These are phyloP conservation scores for Gossypium laxum DNA, from an alignment of 441 rosid genomes.

Conservation along the genomic window DNA sequence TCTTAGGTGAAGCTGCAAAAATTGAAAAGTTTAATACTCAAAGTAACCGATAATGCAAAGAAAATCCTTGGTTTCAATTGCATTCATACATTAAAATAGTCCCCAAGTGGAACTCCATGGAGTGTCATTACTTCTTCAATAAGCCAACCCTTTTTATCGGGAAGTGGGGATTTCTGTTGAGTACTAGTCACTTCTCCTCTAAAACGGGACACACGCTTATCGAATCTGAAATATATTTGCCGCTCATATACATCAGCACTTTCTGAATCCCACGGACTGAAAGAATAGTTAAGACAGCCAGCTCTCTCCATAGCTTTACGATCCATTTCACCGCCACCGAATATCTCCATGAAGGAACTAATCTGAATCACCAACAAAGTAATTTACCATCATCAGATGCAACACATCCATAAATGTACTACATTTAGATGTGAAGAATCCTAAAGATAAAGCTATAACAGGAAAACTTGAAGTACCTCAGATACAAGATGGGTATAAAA, in stretches of 20 bases:
- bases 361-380: conserved; percentile 33
- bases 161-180: conserved; percentile 64
- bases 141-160: conserved; percentile 74
- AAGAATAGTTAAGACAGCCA: conserved; percentile 74
- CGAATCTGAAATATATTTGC: conserved; percentile 71
- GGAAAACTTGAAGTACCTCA: background rate
- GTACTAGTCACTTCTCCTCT: conserved; percentile 91
- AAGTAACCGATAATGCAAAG: background rate
- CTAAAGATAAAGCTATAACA: background rate
- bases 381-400: background rate
- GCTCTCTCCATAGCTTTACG: conserved; percentile 78
- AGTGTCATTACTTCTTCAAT: conserved; percentile 88
- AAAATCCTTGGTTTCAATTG: background rate
- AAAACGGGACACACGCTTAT: conserved; percentile 57
- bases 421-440: background rate
- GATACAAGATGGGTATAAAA: background rate
- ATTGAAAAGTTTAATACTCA: background rate
- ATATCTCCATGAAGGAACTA: conserved; percentile 60
- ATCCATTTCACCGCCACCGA: conserved; percentile 71
- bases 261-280: conserved; percentile 85
- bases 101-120: conserved; percentile 86
- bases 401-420: background rate
- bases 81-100: conserved; percentile 56
- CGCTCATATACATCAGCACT: conserved; percentile 67
- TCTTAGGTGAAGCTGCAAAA: conserved; percentile 63